Base-by-base conservation (phyloP, 352 stramenopile genomes). In the Phytophthora pseudosyringae region DNA sequence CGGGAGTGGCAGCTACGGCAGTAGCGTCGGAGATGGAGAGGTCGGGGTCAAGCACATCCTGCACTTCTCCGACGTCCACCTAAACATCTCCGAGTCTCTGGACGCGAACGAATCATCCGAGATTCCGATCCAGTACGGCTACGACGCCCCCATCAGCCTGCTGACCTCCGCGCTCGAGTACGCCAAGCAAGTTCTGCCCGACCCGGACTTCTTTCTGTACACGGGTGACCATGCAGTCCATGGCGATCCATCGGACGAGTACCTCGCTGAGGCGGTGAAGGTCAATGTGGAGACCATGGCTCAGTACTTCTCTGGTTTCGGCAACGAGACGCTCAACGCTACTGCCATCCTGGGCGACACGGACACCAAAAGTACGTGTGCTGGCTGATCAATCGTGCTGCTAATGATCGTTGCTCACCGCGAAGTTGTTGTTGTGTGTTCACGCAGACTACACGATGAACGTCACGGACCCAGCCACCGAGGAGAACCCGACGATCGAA, bases 21-120 rank as follows among this genome's bases (percentile, higher is more conserved):
- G 32, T 18, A 63, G 12, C 21, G 56, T 54, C 12, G 57, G 58
- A n/a, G 55, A 66, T 45, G 48, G 36, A 40, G 62, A 59, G 29
- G 64, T 63, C 5, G 64, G 32, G 16, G 48, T 54, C 45, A 80
- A 80, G 53, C 69, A 71, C 41, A 90, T 93, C 48, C 58, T 93
- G 39, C 81, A 93, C 65, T 90, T 91, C 53, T 90, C 82, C 13
- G 84, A 93, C 49, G 75, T 89, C 9, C 80, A 93, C 52, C 64
- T 93, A 29, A 90, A 91, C 57, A 69, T 88, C 29, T 89, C 82
- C 21, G 53, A 60, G 28, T 69, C 65, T 13, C 47, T 87, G 21
- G 57, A 80, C 38, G 61, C 45, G 0, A 47, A 55, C 3, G 69
- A 87, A 29, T 78, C 78, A 13, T 64, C 65, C 12, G 46, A 62